These are phyloP conservation scores for Trametes villosa DNA, from an alignment of 768 basidiomycete genomes.

Conservation along the genomic window DNA sequence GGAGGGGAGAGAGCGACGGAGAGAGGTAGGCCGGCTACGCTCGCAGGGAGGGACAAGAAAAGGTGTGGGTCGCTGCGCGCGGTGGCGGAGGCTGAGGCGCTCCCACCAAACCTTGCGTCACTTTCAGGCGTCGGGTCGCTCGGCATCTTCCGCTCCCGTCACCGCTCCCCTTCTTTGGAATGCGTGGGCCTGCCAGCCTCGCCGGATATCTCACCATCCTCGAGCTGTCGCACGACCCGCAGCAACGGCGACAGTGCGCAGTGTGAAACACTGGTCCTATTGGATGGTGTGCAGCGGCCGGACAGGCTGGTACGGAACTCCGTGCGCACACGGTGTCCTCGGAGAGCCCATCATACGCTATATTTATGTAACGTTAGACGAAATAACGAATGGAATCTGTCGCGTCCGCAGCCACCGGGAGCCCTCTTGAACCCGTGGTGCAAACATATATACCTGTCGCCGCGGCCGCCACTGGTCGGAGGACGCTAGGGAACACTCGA, in stretches of 20 bases:
- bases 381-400: too few relatives aligned
- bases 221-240: background rate
- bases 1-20: background rate
- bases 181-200: background rate
- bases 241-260: background rate
- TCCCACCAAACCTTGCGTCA: background rate
- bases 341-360: too few relatives aligned
- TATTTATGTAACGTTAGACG: too few relatives aligned
- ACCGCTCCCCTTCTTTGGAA: background rate
- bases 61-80: constrained; percentile 3
- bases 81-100: background rate
- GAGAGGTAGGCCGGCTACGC: constrained; percentile 18
- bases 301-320: background rate
- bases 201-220: background rate
- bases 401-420: too few relatives aligned
- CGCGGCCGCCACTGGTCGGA: too few relatives aligned
- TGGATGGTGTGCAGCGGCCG: background rate
- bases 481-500: too few relatives aligned
- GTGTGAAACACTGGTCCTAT: background rate
- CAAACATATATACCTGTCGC: too few relatives aligned
- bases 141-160: background rate
- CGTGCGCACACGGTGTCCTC: too few relatives aligned
- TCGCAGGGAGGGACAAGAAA: constrained; percentile 10
- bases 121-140: background rate
- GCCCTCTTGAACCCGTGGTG: too few relatives aligned